Base-by-base conservation (phyloP, 148 eudicot genomes). In the Bassia scoparia region DNA sequence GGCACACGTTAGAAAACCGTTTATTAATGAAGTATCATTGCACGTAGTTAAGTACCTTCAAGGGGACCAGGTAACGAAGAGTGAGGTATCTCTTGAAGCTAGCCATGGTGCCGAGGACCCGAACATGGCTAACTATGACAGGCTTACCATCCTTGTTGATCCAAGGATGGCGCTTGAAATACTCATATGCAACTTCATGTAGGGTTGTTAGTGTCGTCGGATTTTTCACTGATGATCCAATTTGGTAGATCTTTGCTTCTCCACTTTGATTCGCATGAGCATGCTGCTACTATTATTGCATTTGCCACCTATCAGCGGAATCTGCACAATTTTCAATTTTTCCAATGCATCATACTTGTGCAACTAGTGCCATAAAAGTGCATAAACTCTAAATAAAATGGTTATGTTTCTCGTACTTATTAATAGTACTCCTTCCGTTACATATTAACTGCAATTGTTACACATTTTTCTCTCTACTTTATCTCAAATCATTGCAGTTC, bases 221-320 rank as follows among this genome's bases (percentile, higher is more conserved):
- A 35, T 88, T 83, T 71, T 78, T 79, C 0, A 86, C 78, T 0
- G 93, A 90, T 0, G 96, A 88, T 17, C 93, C 93, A 1, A 90
- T 74, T 2, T 87, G 89, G 77, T 86, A 86, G 21, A 86, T 83
- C 17, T 41, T 30, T 71, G 67, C 23, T 15, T 61, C 55, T 13
- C 66, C 72, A 2, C 15, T 20, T 46, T 69, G 60, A 20, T 78
- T 86, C 56, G 83, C 78, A 67, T 86, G 86, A 33, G 78, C 79
- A 70, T 84, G 71, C 81, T 30, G 87, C 84, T 30, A 79, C 89
- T 43, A 88, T 53, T 18, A 81, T 86, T 10, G 89, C 76, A 48
- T 88, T 88, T 33, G 77, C 86, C 78, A 87, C 90, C 83, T 84
- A 69, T 87, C 90, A 33, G 77, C 90, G 88, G 90, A 67, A 85